Conservation (phyloP, 2,329 filamentous ascomycete genomes). For the Verticillium nonalfalfae region DNA sequence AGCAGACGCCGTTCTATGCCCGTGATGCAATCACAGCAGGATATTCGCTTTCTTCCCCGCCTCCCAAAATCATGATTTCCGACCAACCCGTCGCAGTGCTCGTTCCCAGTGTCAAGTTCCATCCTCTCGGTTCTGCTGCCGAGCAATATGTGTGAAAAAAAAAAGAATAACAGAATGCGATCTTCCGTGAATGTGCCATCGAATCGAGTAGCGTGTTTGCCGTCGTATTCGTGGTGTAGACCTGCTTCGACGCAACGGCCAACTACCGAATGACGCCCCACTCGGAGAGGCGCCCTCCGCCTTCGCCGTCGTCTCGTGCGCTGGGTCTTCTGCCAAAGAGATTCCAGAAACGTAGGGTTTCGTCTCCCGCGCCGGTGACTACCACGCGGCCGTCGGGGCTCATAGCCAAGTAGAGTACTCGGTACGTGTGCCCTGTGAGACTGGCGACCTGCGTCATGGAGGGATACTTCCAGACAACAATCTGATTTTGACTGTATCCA, state of each 20-base stretch:
- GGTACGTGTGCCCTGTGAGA: slow-evolving; percentile 92
- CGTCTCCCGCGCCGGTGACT: slow-evolving; percentile 92
- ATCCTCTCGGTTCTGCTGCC: not conserved
- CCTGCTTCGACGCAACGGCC: not conserved
- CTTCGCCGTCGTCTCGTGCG: slow-evolving; percentile 60
- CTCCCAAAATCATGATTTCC: not conserved
- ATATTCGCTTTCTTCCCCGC: not conserved
- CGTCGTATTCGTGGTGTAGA: not conserved
- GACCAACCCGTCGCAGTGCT: not conserved
- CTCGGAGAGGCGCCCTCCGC: slow-evolving; percentile 59
- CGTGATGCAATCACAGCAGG: not conserved
- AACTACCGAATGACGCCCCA: slow-evolving; percentile 75
- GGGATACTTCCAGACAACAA: slow-evolving; percentile 99
- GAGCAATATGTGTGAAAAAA: not conserved
- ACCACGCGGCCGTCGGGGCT: slow-evolving; percentile 91
- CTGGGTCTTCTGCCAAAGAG: slow-evolving; percentile 82
- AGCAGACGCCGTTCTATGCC: not conserved
- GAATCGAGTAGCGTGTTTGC: not conserved
- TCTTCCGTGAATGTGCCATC: not conserved
- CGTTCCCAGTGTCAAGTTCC: not conserved
- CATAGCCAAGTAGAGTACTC: slow-evolving; percentile 94
- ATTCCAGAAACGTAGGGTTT: slow-evolving; percentile 95
- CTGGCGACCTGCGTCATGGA: slow-evolving; percentile 96
- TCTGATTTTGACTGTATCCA: slow-evolving; percentile 96
- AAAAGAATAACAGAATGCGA: not conserved